Percentiles rank a stretch among this genome's conserved stretches.
Evolutionary conservation across 306 rosid species (phyloP).

Genomic region (Vigna nakashimae): DNA sequence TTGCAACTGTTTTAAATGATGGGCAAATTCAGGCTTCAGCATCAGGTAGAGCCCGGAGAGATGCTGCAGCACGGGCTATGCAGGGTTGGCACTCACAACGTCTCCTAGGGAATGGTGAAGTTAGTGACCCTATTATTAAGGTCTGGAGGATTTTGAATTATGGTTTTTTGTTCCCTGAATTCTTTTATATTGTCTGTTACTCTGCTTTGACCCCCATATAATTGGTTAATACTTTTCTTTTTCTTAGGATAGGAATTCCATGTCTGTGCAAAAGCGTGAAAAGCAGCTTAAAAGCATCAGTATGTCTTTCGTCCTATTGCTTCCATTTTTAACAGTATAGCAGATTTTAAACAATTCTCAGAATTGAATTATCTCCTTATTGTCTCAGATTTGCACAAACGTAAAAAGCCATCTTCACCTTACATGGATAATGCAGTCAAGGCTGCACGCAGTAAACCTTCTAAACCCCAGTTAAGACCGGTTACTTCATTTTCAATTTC

Average conservation of each 20-base stretch:
- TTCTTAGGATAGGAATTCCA: conserved; percentile 77
- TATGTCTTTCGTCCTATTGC: conserved; percentile 50
- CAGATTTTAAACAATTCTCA: conserved; percentile 37
- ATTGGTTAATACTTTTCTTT: conserved; percentile 39
- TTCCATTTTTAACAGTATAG: conserved; percentile 22
- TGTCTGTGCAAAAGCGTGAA: conserved; percentile 84
- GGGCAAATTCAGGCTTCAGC: conserved; percentile 68
- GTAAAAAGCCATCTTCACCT: conserved; percentile 80
- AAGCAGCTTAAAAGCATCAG: conserved; percentile 92
- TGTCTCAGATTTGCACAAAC: conserved; percentile 78
- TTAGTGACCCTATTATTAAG: conserved; percentile 93
- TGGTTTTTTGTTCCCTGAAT: conserved; percentile 29
- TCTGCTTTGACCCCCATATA: conserved; percentile 32
- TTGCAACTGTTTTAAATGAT: conserved; percentile 28
- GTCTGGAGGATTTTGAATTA: conserved; percentile 54
- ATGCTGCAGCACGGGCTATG: conserved; percentile 99
- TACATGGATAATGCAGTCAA: conserved; percentile 74
- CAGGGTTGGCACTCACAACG: conserved; percentile 99
- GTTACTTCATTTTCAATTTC: conserved; percentile 34
- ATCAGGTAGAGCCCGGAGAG: conserved; percentile 94
- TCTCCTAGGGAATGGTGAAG: conserved; percentile 95
- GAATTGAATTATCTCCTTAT: conserved; percentile 36
- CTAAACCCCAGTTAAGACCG: conserved; percentile 87
- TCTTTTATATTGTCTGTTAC: background rate
- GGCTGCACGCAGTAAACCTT: conserved; percentile 76